These are phyloP conservation scores for Dysphania ambrosioides DNA, from an alignment of 148 eudicot species.

Conservation along the genomic window DNA sequence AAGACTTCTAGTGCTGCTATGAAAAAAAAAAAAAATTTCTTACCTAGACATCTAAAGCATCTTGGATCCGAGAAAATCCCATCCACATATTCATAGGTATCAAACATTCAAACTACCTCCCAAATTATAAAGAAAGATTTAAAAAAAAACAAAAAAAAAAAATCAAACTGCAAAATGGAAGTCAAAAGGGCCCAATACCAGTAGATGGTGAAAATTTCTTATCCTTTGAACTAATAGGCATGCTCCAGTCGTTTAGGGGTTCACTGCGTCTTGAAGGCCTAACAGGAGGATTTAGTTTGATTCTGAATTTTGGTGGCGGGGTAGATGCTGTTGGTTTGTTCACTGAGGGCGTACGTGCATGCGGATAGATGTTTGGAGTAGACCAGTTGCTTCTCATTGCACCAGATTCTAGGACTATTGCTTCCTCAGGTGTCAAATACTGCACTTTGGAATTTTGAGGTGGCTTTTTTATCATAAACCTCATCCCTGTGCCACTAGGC, in stretches of 20 bases:
- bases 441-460: slow-evolving; percentile 22
- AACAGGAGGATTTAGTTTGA: slow-evolving; percentile 7
- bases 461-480: slow-evolving; percentile 16
- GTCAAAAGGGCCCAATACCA: slow-evolving; percentile 17
- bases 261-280: slow-evolving; percentile 15
- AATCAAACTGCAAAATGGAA: too few relatives aligned
- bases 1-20: too few relatives aligned
- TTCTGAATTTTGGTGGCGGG: neutral
- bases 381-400: neutral
- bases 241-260: neutral
- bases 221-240: slow-evolving; percentile 10
- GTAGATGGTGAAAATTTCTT: neutral
- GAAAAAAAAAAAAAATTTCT: too few relatives aligned
- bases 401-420: slow-evolving; percentile 18
- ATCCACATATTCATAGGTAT: too few relatives aligned
- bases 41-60: too few relatives aligned
- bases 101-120: too few relatives aligned
- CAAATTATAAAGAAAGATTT: too few relatives aligned
- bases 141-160: too few relatives aligned
- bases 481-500: slow-evolving; percentile 1
- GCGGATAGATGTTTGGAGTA: slow-evolving; percentile 1
- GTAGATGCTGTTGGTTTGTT: neutral
- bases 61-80: too few relatives aligned
- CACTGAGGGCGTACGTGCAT: neutral
- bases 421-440: slow-evolving; percentile 24